Conservation (phyloP, 2,329 filamentous ascomycete genomes). For the Nemania serpens region DNA sequence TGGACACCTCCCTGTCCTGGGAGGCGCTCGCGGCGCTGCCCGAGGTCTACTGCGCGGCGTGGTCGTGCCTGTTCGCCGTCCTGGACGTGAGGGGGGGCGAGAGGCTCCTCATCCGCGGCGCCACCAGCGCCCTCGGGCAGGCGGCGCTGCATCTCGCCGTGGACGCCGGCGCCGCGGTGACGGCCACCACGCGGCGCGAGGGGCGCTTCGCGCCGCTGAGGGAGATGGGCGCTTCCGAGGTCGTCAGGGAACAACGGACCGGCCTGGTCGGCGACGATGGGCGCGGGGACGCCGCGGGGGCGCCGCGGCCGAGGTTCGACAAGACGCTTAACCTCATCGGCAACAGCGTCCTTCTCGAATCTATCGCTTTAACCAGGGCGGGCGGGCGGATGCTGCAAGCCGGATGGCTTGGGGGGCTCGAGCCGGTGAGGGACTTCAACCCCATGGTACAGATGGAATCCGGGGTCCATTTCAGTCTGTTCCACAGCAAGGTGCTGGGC, state of each 20-base stretch:
- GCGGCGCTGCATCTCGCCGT: constrained; percentile 42
- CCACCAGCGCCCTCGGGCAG: constrained; percentile 47
- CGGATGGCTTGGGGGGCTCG: constrained; percentile 48
- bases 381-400: constrained; percentile 46
- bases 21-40: constrained; percentile 47
- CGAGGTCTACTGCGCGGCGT: constrained; percentile 47
- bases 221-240: constrained; percentile 20
- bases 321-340: constrained; percentile 47
- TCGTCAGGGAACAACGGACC: constrained; percentile 12
- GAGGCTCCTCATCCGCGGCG: constrained; percentile 47
- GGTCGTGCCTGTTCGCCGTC: constrained; percentile 45
- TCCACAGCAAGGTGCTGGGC: constrained; percentile 47
- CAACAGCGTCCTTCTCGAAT: constrained; percentile 46
- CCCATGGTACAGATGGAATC: constrained; percentile 50
- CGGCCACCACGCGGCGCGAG: constrained; percentile 45
- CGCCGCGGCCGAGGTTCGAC: too few relatives aligned
- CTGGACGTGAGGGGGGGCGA: constrained; percentile 43
- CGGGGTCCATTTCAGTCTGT: constrained; percentile 53
- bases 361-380: constrained; percentile 41
- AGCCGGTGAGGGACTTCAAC: constrained; percentile 47
- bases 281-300: too few relatives aligned
- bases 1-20: constrained; percentile 42
- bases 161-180: constrained; percentile 43
- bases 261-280: background rate
- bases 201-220: constrained; percentile 31